Conservation (phyloP, 352 stramenopile genomes). For the Phytophthora tubulina region DNA sequence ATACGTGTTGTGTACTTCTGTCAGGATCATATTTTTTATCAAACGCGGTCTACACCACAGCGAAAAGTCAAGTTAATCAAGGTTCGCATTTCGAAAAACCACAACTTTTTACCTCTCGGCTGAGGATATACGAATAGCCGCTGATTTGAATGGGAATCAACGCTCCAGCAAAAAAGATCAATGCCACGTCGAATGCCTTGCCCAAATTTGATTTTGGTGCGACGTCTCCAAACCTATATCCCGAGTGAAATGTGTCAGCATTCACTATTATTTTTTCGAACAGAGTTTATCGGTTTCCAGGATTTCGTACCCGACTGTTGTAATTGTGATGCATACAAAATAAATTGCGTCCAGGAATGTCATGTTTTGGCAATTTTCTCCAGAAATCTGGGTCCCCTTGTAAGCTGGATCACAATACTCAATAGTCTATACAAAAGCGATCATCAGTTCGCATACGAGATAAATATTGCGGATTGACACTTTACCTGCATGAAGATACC, state of each 20-base stretch:
- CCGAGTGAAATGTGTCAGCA: too few relatives aligned
- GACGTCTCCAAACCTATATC: constrained; percentile 73
- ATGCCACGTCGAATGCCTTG: constrained; percentile 71
- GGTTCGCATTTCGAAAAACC: background rate
- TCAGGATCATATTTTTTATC: constrained; percentile 80
- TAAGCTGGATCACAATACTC: constrained; percentile 63
- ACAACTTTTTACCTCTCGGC: constrained; percentile 55
- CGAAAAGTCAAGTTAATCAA: constrained; percentile 14
- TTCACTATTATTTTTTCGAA: too few relatives aligned
- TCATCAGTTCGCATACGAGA: too few relatives aligned
- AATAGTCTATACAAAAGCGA: constrained; percentile 49
- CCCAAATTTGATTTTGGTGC: constrained; percentile 69
- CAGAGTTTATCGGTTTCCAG: too few relatives aligned
- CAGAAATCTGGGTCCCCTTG: constrained; percentile 23
- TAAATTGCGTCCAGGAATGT: constrained; percentile 85
- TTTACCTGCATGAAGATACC: constrained; percentile 67
- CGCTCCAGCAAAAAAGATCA: constrained; percentile 77
- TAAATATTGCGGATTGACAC: too few relatives aligned
- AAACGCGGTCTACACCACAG: constrained; percentile 64
- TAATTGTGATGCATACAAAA: constrained; percentile 88
- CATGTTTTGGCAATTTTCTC: constrained; percentile 66
- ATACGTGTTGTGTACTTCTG: constrained; percentile 72
- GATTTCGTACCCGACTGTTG: constrained; percentile 73
- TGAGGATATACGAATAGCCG: constrained; percentile 75
- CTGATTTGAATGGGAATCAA: constrained; percentile 80